Percentiles rank a stretch among this genome's conserved stretches.
Evolutionary conservation across 169 alveolate genomes (phyloP).

Genomic region (Eimeria falciformis): DNA sequence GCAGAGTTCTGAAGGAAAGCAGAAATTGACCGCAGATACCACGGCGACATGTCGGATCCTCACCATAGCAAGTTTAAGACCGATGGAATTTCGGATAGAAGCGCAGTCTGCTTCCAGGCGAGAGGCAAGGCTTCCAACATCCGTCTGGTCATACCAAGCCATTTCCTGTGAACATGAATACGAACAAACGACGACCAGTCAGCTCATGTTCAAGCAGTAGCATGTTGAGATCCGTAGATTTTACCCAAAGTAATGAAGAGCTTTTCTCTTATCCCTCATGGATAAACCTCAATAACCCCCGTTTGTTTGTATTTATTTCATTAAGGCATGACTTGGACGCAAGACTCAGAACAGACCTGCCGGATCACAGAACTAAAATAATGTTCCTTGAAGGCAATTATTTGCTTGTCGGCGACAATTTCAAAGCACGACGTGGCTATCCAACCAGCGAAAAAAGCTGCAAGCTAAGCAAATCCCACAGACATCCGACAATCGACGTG

Average conservation of each 20-base stretch:
- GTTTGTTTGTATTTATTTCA: too few relatives aligned
- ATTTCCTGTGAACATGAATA: slow-evolving; percentile 34
- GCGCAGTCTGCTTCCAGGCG: slow-evolving; percentile 47
- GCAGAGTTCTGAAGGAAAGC: too few relatives aligned
- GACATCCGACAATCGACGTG: too few relatives aligned
- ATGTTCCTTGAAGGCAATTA: slow-evolving; percentile 9
- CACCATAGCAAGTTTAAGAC: slow-evolving; percentile 61
- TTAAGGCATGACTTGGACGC: too few relatives aligned
- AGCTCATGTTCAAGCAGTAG: neutral
- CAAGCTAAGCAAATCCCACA: slow-evolving; percentile 20
- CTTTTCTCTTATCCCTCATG: too few relatives aligned
- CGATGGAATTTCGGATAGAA: slow-evolving; percentile 59
- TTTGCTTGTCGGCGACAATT: slow-evolving; percentile 45
- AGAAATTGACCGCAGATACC: too few relatives aligned
- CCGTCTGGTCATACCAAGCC: slow-evolving; percentile 63
- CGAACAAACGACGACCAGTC: too few relatives aligned
- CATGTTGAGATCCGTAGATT: too few relatives aligned
- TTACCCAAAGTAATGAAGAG: too few relatives aligned
- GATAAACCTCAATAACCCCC: too few relatives aligned
- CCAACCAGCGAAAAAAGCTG: slow-evolving; percentile 11
- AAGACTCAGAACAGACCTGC: too few relatives aligned
- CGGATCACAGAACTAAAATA: slow-evolving; percentile 16
- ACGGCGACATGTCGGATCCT: too few relatives aligned
- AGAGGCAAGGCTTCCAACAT: slow-evolving; percentile 31
- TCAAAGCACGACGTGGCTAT: slow-evolving; percentile 34